Conservation (phyloP, 495 filamentous ascomycete genomes). For the Annulohypoxylon nitens region DNA sequence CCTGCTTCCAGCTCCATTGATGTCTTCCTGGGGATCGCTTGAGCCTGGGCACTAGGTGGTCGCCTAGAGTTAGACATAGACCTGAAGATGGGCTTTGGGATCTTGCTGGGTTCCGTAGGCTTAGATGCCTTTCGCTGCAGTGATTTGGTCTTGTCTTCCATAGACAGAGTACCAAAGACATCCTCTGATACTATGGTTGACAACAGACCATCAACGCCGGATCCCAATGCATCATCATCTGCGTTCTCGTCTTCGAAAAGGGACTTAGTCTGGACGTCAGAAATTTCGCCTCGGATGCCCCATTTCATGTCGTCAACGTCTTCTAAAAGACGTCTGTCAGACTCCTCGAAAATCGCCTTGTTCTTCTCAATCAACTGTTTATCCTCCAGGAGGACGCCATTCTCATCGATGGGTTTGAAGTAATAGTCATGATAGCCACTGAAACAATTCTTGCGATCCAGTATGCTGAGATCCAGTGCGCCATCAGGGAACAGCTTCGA, state of each 20-base stretch:
- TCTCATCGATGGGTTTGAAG: constrained; percentile 72
- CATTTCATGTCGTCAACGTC: constrained; percentile 69
- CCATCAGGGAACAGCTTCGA: constrained; percentile 80
- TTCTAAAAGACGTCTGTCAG: constrained; percentile 70
- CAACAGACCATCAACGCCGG: constrained; percentile 39
- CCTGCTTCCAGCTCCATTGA: constrained; percentile 68
- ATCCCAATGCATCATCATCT: constrained; percentile 42
- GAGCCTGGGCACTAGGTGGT: constrained; percentile 50
- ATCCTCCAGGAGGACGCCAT: constrained; percentile 74
- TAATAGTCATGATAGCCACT: constrained; percentile 75
- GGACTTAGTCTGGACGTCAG: constrained; percentile 51
- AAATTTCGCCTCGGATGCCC: constrained; percentile 56
- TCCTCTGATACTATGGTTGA: constrained; percentile 47
- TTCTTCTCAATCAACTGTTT: constrained; percentile 71
- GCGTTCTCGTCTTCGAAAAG: constrained; percentile 25
- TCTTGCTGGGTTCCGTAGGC: constrained; percentile 48
- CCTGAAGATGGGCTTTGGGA: constrained; percentile 37
- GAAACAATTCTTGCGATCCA: constrained; percentile 74
- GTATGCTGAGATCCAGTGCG: constrained; percentile 59
- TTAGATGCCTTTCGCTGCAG: constrained; percentile 46
- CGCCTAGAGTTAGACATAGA: constrained; percentile 49
- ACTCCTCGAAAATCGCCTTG: constrained; percentile 64
- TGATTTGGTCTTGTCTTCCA: constrained; percentile 52
- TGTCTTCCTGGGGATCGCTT: constrained; percentile 57
- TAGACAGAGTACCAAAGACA: constrained; percentile 61